These are phyloP conservation scores for Pouteria glomerata DNA, from an alignment of 148 eudicot genomes.

Conservation along the genomic window DNA sequence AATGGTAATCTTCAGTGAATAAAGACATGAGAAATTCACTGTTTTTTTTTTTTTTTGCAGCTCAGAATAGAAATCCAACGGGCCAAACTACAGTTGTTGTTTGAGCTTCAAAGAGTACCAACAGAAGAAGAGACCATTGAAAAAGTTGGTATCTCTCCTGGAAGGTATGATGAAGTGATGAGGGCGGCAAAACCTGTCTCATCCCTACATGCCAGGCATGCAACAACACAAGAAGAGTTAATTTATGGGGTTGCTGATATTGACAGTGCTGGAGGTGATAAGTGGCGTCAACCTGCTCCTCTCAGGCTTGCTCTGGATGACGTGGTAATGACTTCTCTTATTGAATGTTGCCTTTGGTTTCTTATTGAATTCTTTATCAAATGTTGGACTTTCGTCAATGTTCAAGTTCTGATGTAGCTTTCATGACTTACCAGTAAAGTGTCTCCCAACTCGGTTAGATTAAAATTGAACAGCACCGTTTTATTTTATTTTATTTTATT, in stretches of 20 bases:
- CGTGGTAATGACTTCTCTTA: conserved; percentile 48
- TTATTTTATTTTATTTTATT: background rate
- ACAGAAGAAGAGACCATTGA: conserved; percentile 60
- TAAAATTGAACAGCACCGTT: background rate
- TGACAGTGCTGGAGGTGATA: conserved; percentile 62
- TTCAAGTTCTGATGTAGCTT: too few species aligned
- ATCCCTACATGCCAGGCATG: conserved; percentile 59
- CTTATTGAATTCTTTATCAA: background rate
- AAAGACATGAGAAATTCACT: background rate
- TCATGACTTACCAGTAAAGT: background rate
- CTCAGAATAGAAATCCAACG: conserved; percentile 71
- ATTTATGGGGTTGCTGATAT: conserved; percentile 59
- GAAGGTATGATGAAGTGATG: conserved; percentile 76
- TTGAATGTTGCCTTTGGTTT: background rate
- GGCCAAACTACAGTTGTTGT: conserved; percentile 58
- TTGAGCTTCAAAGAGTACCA: conserved; percentile 68
- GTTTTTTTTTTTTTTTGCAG: conserved; percentile 40
- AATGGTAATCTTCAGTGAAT: background rate
- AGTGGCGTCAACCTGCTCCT: conserved; percentile 73
- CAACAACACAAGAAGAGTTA: conserved; percentile 67
- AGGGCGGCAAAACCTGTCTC: conserved; percentile 54
- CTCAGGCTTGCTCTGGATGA: conserved; percentile 96
- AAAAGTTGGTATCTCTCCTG: conserved; percentile 64
- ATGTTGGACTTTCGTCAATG: too few species aligned
- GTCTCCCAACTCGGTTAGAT: background rate